phyloP scores from a whole-genome alignment of 78 protist genomes.

The Dictyostelium firmibasis region DNA sequence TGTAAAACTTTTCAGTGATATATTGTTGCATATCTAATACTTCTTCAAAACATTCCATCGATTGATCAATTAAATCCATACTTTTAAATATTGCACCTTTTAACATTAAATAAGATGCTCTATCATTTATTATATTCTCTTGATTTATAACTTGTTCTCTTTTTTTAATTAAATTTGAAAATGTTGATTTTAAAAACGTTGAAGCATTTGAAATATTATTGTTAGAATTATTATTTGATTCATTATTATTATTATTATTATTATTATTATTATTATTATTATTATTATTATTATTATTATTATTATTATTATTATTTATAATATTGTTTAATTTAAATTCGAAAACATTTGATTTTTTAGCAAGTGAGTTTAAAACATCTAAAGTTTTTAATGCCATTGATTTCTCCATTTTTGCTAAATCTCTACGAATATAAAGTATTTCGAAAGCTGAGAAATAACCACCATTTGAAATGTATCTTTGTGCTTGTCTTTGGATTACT shows the following conservation, averaged over 20 bases:
- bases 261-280: background rate
- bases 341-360: background rate
- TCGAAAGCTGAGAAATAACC: conserved; percentile 70
- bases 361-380: background rate
- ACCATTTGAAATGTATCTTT: conserved; percentile 3
- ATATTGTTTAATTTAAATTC: conserved; percentile 1
- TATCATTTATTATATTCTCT: background rate
- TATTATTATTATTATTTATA: background rate
- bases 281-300: background rate
- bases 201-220: background rate
- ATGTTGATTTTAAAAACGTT: background rate
- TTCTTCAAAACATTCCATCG: conserved; percentile 62
- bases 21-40: background rate
- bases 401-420: conserved; percentile 71
- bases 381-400: background rate
- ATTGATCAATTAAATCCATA: conserved; percentile 47
- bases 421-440: conserved; percentile 58
- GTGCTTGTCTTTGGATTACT: conserved; percentile 32
- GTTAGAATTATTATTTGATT: background rate
- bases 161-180: conserved; percentile 10
- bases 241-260: too few relatives aligned
- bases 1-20: conserved; percentile 47
- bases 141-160: background rate
- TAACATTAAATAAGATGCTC: conserved; percentile 49
- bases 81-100: conserved; percentile 63